Conservation (phyloP, 768 basidiomycete species). For the Leccinum imitatum region DNA sequence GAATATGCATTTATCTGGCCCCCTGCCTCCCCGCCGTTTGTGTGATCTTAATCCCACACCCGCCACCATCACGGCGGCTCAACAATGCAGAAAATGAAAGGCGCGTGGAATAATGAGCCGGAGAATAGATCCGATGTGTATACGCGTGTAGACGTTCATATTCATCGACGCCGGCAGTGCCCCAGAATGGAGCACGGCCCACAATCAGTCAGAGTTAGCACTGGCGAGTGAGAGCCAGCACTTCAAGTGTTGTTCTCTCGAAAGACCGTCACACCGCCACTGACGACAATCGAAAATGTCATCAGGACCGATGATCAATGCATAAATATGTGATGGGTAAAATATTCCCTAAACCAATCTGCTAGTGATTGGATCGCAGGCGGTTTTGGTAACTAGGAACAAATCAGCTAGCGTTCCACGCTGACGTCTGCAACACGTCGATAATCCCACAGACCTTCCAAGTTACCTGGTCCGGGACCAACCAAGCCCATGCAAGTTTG, state of each 20-base stretch:
- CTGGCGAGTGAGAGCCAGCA: background rate
- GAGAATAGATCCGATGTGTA: background rate
- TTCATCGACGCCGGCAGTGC: conserved; percentile 5
- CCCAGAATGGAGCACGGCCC: background rate
- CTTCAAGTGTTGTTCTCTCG: conserved; percentile 1
- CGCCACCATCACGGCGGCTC: conserved; percentile 4
- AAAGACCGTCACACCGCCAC: conserved; percentile 10
- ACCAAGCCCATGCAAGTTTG: background rate
- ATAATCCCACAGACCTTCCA: background rate
- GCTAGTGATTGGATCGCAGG: conserved; percentile 1
- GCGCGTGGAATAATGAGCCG: conserved; percentile 9
- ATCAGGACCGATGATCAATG: conserved; percentile 14
- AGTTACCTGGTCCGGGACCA: background rate
- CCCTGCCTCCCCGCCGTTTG: background rate
- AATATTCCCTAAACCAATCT: background rate
- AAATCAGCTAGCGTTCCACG: background rate
- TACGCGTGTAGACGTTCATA: conserved; percentile 6
- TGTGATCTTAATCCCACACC: conserved; percentile 1
- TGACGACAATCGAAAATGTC: conserved; percentile 4
- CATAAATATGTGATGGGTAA: background rate
- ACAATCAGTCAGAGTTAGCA: background rate
- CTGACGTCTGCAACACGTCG: background rate
- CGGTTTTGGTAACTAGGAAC: conserved; percentile 6
- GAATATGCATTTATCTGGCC: background rate
- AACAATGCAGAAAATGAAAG: conserved; percentile 12